Conservation (phyloP, 169 alveolate genomes). For the Plasmodium fragile region DNA sequence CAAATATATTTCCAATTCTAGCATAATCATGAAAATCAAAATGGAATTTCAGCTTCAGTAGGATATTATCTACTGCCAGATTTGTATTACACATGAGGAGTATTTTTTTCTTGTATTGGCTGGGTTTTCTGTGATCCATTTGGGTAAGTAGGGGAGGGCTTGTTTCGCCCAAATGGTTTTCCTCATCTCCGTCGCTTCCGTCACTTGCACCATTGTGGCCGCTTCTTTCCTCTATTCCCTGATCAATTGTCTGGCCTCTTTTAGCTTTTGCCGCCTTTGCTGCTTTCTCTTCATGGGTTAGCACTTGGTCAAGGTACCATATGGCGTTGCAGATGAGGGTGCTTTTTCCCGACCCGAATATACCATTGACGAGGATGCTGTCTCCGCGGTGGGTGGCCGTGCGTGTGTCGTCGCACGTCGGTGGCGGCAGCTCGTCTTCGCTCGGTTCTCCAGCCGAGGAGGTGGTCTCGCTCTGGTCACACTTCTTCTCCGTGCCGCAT, state of each 20-base stretch:
- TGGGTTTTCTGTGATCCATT: not conserved
- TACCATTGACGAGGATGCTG: slow-evolving; percentile 52
- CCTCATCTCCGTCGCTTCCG: too few relatives aligned
- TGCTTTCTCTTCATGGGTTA: slow-evolving; percentile 9
- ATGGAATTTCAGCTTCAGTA: slow-evolving; percentile 34
- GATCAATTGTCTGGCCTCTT: not conserved
- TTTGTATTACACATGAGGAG: slow-evolving; percentile 55
- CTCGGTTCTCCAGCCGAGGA: not conserved
- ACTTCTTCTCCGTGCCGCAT: not conserved
- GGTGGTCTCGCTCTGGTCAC: not conserved
- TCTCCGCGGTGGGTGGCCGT: not conserved
- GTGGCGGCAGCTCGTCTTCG: not conserved
- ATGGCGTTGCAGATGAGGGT: slow-evolving; percentile 39
- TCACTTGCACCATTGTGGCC: not conserved
- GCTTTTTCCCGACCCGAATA: slow-evolving; percentile 67
- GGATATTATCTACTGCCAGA: slow-evolving; percentile 42
- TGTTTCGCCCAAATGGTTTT: not conserved
- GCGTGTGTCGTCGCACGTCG: too few relatives aligned
- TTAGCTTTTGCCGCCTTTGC: not conserved
- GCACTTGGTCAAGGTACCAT: slow-evolving; percentile 17
- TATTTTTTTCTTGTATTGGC: slow-evolving; percentile 5
- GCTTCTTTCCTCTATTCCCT: not conserved
- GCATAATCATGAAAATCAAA: slow-evolving; percentile 58
- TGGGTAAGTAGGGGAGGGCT: not conserved
- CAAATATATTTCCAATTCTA: slow-evolving; percentile 45